A percentile compares a stretch with the other conserved stretches of the same genome.
Conservation (phyloP, 1,139 yeast species). For the Hemisphaericaspora lyxosophila region DNA sequence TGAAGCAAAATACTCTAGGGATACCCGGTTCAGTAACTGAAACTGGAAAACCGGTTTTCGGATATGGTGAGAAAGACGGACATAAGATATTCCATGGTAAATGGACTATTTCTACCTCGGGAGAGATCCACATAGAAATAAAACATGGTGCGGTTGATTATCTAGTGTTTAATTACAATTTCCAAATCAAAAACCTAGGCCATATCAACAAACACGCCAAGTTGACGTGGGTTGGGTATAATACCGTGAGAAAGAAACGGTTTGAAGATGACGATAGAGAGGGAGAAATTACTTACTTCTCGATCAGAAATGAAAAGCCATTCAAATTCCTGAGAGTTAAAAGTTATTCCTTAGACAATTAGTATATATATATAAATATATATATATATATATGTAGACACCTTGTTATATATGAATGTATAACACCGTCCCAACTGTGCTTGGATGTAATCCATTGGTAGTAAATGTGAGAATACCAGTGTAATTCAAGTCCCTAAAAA, state of each 20-base stretch:
- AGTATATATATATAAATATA: too few relatives aligned
- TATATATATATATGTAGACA: too few relatives aligned
- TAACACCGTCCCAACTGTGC: too few relatives aligned
- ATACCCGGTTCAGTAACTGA: slow-evolving; percentile 18
- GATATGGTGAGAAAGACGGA: slow-evolving; percentile 23
- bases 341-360: slow-evolving; percentile 35
- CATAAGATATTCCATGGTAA: slow-evolving; percentile 48
- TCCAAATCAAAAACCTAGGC: slow-evolving; percentile 58
- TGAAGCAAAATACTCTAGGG: slow-evolving; percentile 25
- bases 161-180: slow-evolving; percentile 62
- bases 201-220: slow-evolving; percentile 57
- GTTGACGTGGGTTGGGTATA: slow-evolving; percentile 64
- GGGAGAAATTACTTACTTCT: slow-evolving; percentile 54
- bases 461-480: not conserved
- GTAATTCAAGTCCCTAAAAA: not conserved
- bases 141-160: slow-evolving; percentile 62
- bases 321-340: slow-evolving; percentile 68
- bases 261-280: slow-evolving; percentile 37
- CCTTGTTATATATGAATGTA: too few relatives aligned
- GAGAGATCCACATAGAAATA: slow-evolving; percentile 56
- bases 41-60: slow-evolving; percentile 10
- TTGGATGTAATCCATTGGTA: not conserved
- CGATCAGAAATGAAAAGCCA: slow-evolving; percentile 69
- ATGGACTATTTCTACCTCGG: slow-evolving; percentile 49
- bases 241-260: slow-evolving; percentile 50